A percentile compares a stretch with the other conserved stretches of the same genome.
phyloP scores from a whole-genome alignment of 2,329 filamentous ascomycete species.

The Geosmithia morbida region DNA sequence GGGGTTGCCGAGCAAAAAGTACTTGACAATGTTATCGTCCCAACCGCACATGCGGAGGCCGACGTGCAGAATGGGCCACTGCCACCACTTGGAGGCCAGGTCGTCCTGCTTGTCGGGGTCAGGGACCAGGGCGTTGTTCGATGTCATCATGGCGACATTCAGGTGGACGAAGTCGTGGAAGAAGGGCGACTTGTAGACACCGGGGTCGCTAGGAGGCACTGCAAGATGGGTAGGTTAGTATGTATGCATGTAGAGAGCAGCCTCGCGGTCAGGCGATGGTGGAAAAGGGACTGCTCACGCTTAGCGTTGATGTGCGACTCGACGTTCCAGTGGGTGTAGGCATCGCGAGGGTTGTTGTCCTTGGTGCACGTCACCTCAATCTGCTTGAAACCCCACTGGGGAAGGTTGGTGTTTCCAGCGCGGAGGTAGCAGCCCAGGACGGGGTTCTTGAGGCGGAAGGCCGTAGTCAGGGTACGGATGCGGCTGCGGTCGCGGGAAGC shows the following conservation, averaged over 20 bases:
- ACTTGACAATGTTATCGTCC: conserved; percentile 92
- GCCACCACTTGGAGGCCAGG: conserved; percentile 91
- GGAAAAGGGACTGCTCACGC: conserved; percentile 40
- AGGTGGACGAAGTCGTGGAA: conserved; percentile 94
- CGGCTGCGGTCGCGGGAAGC: conserved; percentile 73
- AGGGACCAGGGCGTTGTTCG: conserved; percentile 94
- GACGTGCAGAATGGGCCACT: conserved; percentile 93
- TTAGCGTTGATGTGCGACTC: conserved; percentile 91
- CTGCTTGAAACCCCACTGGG: conserved; percentile 99
- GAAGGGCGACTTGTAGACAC: conserved; percentile 92
- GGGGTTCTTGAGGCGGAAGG: conserved; percentile 76
- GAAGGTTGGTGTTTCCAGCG: conserved; percentile 89
- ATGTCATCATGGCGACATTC: conserved; percentile 99
- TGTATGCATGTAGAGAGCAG: background rate
- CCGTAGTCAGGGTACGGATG: conserved; percentile 82
- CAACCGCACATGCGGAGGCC: conserved; percentile 97
- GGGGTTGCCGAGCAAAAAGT: conserved; percentile 95
- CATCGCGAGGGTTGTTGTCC: conserved; percentile 79
- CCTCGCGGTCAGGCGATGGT: no score
- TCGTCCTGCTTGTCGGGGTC: conserved; percentile 99
- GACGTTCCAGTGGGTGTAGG: conserved; percentile 98
- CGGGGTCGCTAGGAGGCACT: conserved; percentile 82
- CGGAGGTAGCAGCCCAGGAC: conserved; percentile 83
- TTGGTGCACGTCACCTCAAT: conserved; percentile 95
- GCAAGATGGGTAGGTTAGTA: conserved; percentile 14